phyloP scores from a whole-genome alignment of 768 basidiomycete species.

The Crassisporium funariophilum region DNA sequence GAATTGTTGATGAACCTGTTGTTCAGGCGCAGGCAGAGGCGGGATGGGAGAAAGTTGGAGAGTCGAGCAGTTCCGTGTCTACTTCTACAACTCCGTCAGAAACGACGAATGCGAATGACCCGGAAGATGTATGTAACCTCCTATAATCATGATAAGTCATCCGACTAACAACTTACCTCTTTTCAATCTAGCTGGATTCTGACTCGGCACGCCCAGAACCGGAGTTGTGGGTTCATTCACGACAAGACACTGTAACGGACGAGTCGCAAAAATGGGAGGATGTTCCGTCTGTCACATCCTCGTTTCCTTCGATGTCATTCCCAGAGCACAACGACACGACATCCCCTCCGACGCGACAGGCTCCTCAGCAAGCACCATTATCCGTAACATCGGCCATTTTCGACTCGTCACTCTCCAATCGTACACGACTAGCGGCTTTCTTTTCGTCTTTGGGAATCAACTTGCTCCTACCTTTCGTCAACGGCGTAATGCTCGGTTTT shows the following conservation, averaged over 20 bases:
- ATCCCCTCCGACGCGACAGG: conserved; percentile 34
- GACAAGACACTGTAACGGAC: conserved; percentile 37
- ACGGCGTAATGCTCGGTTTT: conserved; percentile 96
- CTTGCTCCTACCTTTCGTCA: conserved; percentile 83
- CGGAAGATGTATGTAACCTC: no score
- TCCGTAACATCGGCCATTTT: conserved; percentile 73
- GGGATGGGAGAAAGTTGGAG: conserved; percentile 22
- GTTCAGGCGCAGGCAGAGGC: conserved; percentile 15
- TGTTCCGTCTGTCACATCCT: conserved; percentile 59
- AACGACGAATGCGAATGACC: conserved; percentile 7
- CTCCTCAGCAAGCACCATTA: conserved; percentile 29
- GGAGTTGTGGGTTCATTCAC: conserved; percentile 33
- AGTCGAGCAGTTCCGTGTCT: conserved; percentile 10
- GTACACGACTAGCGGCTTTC: conserved; percentile 69
- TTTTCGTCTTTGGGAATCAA: conserved; percentile 82
- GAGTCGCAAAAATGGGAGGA: conserved; percentile 76
- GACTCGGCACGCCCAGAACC: conserved; percentile 17
- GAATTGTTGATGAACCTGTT: conserved; percentile 23
- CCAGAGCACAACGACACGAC: conserved; percentile 63
- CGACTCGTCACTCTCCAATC: conserved; percentile 63
- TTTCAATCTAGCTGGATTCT: conserved; percentile 7
- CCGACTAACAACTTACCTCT: no score
- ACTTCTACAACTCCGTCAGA: conserved; percentile 11
- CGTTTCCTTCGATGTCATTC: conserved; percentile 81
- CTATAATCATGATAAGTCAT: no score